Conservation (phyloP, 306 rosid genomes). For the Rosa multiflora region DNA sequence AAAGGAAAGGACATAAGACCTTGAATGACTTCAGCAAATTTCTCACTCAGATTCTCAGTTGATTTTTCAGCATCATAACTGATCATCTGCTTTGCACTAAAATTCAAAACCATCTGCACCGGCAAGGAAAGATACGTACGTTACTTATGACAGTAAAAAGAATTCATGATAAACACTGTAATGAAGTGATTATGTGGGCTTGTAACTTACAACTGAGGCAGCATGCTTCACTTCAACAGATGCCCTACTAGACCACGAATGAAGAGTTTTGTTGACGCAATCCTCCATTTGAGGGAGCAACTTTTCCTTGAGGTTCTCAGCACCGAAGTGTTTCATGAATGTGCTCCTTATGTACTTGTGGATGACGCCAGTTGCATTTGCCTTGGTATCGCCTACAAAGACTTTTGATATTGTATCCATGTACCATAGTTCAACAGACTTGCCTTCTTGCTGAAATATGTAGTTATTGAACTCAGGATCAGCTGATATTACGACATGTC, state of each 20-base stretch:
- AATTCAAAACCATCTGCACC: slow-evolving; percentile 32
- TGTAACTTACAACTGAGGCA: slow-evolving; percentile 17
- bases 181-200: neutral
- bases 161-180: too few relatives aligned
- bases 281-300: slow-evolving; percentile 21
- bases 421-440: slow-evolving; percentile 35
- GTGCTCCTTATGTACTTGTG: slow-evolving; percentile 40
- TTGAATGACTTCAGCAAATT: slow-evolving; percentile 22
- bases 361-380: slow-evolving; percentile 17
- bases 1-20: slow-evolving; percentile 43
- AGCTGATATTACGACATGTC: slow-evolving; percentile 30
- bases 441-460: slow-evolving; percentile 39
- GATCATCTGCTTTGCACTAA: slow-evolving; percentile 28
- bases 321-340: slow-evolving; percentile 35
- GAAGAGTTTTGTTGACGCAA: too few relatives aligned
- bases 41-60: slow-evolving; percentile 17
- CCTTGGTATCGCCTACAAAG: slow-evolving; percentile 18
- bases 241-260: too few relatives aligned
- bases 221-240: too few relatives aligned
- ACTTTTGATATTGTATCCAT: slow-evolving; percentile 31
- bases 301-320: slow-evolving; percentile 29
- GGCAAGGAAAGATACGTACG: neutral
- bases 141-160: neutral
- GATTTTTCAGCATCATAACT: slow-evolving; percentile 37
- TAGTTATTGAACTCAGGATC: slow-evolving; percentile 37